A percentile compares a stretch with the other conserved stretches of the same genome.
Conservation (phyloP, 495 filamentous ascomycete genomes). For the Aspergillus taichungensis region DNA sequence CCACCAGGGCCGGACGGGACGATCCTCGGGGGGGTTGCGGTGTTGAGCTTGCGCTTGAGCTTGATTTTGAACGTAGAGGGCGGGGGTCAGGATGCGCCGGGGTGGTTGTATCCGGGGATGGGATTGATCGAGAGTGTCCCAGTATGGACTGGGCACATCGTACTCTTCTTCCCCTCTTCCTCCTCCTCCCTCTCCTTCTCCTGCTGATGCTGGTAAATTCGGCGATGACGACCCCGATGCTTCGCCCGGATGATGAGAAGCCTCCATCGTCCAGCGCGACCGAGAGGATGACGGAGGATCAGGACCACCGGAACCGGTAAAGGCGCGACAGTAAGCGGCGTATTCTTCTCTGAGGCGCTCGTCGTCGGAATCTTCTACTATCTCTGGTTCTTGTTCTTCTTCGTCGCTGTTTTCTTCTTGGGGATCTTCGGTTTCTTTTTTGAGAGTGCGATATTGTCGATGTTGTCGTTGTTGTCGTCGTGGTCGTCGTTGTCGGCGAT, state of each 20-base stretch:
- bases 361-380: slow-evolving; percentile 1
- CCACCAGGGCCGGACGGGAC: too few species aligned
- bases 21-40: too few species aligned
- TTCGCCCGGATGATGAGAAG: too few species aligned
- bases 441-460: background rate
- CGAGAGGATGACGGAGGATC: too few species aligned
- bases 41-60: background rate
- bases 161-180: too few species aligned
- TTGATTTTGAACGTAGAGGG: slow-evolving; percentile 8
- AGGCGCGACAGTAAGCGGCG: slow-evolving; percentile 18
- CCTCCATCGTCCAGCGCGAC: background rate
- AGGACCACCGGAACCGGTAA: slow-evolving; percentile 9
- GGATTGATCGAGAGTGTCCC: too few species aligned
- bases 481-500: slow-evolving; percentile 1
- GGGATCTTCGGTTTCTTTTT: too few species aligned
- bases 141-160: too few species aligned
- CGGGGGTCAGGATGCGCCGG: slow-evolving; percentile 10
- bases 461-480: background rate
- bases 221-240: too few species aligned
- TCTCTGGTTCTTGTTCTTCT: background rate
- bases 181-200: too few species aligned
- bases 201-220: too few species aligned
- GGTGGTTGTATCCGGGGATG: slow-evolving; percentile 1
- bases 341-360: slow-evolving; percentile 13
- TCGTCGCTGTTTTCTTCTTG: too few species aligned